Evolutionary conservation across 768 basidiomycete species (phyloP), one percentile per base, ranked within the genome.

Genomic region (Phaffia tasmanica): DNA sequence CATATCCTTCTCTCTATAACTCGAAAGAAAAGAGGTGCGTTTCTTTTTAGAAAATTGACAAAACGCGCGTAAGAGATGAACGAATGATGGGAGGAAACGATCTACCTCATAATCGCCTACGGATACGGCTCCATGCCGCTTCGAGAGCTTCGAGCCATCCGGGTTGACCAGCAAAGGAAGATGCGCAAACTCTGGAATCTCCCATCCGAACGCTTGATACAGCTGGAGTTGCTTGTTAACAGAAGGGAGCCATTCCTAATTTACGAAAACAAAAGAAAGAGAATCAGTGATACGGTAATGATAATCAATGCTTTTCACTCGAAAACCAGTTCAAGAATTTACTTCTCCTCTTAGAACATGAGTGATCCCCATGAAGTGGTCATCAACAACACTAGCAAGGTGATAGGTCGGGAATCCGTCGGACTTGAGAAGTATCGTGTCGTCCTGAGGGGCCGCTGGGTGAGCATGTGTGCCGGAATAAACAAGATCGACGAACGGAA

Each of bases 331-430:
- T 21, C 6, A 46, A 7, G 54, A 23, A 70, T 80, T 32, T 65
- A 86, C 92, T 82, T 97, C 93, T 59, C 95, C 95, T 30, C 95
- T 84, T 1, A 98, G 77, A 5, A 98, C 93, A 76, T 98, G 95
- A 0, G 91, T 89, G 27, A 99, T 89, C 0, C 85, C 86, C 95
- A 99, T 99, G 72, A 86, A 84, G 72, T 91, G 84, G 76, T 99
- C 95, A 71, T 99, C 95, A 0, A 94, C 89, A 0, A 98, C 89
- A 25, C 86, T 92, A 0, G 95, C 94, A 5, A 99, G 82, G 70
- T 98, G 95, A 74, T 99, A 99, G 0, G 94, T 98, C 6, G 95
- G 95, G 74, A 87, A 94, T 1, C 83, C 79, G 74, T 99, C 95
- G 0, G 88, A 86, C 76, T 99, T 98, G 68, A 98, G 79, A 3